Evolutionary conservation across 495 filamentous ascomycete genomes (phyloP), one percentile per base, ranked within the genome.

Genomic region (Aspergillus wentii): DNA sequence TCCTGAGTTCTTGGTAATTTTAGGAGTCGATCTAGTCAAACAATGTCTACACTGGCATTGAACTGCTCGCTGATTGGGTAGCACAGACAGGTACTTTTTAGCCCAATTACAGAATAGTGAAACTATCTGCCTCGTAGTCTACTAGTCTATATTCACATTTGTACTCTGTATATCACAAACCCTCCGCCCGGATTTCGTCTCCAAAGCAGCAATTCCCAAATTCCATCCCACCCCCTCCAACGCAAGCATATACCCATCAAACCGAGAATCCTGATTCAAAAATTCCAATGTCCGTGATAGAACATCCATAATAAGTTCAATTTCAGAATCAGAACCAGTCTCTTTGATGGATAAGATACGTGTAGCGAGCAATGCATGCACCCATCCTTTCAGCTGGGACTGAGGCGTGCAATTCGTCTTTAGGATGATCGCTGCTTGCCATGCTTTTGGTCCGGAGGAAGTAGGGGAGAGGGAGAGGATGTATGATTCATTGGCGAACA

Each of bases 371-470:
- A 90, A 69, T 5, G 82, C 86, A 46, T 90, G 81, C 30, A 72
- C 68, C 86, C 85, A 95, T 6, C 83, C 86, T 54, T 76, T 75
- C 2, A 89, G 54, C 40, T 82, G 76, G 16, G 62, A 58, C 23
- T 51, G 55, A 14, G 71, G 57, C 0, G 59, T 64, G 18, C 69
- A 71, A 6, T 51, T 66, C 35, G 74, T 66, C 57, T 88, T 89
- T 10, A 95, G 54, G 14, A 83, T 72, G 30, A 90, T 81, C 8
- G 69, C 62, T 33, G 72, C 76, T 22, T 59, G 43, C 43, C 43
- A 52, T 27, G 27, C 36, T 46, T 6, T 21, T 30, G 13, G 19
- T 35, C 7, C 44, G 49, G 8, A 3, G 28, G 27, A 17, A 4
- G 3, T 29, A 18, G 4, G 29, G 5, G 40, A 47, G 7, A 66